These are phyloP conservation scores for Fusarium acutatum DNA, from an alignment of 2,329 filamentous ascomycete species.

Conservation along the genomic window DNA sequence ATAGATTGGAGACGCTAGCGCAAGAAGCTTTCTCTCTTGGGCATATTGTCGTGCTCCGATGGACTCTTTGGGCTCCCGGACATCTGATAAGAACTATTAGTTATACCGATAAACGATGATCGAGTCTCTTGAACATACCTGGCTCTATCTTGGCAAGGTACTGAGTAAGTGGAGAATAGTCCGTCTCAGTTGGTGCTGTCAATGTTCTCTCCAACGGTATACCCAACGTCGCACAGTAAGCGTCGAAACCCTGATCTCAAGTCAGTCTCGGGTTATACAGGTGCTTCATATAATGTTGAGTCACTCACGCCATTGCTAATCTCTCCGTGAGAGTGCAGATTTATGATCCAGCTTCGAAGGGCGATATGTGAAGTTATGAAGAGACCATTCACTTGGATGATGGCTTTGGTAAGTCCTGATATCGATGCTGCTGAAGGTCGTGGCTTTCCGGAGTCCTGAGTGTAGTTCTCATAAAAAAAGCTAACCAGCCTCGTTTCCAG, in stretches of 20 bases:
- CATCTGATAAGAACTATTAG: background rate
- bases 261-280: background rate
- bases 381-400: background rate
- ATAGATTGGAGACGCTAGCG: background rate
- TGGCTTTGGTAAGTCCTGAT: background rate
- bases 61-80: fast-evolving
- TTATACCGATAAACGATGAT: fast-evolving
- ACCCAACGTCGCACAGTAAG: background rate
- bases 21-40: background rate
- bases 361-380: background rate
- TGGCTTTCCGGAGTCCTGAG: fast-evolving
- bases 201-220: background rate
- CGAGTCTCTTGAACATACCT: background rate
- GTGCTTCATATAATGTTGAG: fast-evolving
- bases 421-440: background rate
- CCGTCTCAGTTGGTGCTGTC: background rate
- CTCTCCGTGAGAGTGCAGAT: background rate
- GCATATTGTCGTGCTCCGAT: background rate
- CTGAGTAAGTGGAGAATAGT: background rate
- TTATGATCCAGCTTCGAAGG: fast-evolving
- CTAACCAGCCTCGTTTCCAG: background rate
- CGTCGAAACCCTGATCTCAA: fast-evolving
- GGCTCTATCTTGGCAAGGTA: background rate
- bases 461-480: background rate
- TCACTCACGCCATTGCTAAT: background rate